phyloP scores from a whole-genome alignment of 1,284 basidiomycete species.

The Cutaneotrichosporon spelunceum region DNA sequence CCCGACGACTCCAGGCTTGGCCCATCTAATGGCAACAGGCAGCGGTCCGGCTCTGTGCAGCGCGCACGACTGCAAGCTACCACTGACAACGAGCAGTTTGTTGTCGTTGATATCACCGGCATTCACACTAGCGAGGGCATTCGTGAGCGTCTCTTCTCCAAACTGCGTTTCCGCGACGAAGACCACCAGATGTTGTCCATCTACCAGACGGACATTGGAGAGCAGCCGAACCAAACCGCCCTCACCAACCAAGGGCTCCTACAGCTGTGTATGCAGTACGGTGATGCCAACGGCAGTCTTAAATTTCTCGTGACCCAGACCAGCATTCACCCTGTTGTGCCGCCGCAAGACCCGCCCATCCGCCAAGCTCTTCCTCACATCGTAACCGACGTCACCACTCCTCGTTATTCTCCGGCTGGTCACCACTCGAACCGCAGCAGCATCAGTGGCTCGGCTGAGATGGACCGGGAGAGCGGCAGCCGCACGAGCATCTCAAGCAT shows the following conservation, averaged over 20 bases:
- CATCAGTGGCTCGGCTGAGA: slow-evolving; percentile 41
- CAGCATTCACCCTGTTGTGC: slow-evolving; percentile 38
- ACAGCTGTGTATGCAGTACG: slow-evolving; percentile 66
- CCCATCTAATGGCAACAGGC: slow-evolving; percentile 12
- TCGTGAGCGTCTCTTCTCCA: slow-evolving; percentile 77
- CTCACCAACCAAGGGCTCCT: slow-evolving; percentile 66
- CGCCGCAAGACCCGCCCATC: slow-evolving; percentile 26
- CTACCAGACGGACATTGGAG: slow-evolving; percentile 78
- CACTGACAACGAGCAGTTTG: slow-evolving; percentile 73
- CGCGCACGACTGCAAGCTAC: slow-evolving; percentile 59
- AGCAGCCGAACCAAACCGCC: slow-evolving; percentile 67
- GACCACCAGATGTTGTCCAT: slow-evolving; percentile 73
- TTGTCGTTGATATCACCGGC: slow-evolving; percentile 71
- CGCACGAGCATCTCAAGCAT: slow-evolving; percentile 11
- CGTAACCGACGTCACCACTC: slow-evolving; percentile 27
- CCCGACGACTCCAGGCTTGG: slow-evolving; percentile 34
- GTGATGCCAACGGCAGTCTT: slow-evolving; percentile 69
- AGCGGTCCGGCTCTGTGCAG: slow-evolving; percentile 24
- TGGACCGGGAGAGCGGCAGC: slow-evolving; percentile 25
- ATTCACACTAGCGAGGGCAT: slow-evolving; percentile 68
- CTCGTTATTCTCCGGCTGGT: slow-evolving; percentile 22
- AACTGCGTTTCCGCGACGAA: slow-evolving; percentile 80
- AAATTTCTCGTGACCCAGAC: slow-evolving; percentile 67
- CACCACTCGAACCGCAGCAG: slow-evolving; percentile 46
- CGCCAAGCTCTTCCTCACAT: slow-evolving; percentile 30